These are phyloP conservation scores for Monosporozyma aquatica DNA, from an alignment of 805 yeast species.

Conservation along the genomic window DNA sequence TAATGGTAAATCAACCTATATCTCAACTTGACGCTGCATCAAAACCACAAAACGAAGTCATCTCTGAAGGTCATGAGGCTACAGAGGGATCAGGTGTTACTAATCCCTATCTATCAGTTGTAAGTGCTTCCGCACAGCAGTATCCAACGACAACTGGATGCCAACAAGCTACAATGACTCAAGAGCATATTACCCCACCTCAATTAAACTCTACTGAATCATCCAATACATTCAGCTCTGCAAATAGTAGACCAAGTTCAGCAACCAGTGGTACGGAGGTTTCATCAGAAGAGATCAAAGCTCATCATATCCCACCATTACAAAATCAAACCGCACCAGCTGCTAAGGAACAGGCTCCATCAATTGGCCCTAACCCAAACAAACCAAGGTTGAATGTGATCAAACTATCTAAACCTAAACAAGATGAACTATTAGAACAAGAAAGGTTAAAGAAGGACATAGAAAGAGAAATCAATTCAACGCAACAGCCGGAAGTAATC, in stretches of 20 bases:
- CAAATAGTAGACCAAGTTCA: slow-evolving; percentile 2
- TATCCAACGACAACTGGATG: neutral
- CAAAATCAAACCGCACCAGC: no score
- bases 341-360: neutral
- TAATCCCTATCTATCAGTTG: no score
- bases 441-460: slow-evolving; percentile 6
- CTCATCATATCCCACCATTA: neutral
- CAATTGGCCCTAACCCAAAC: neutral
- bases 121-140: no score
- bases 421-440: slow-evolving; percentile 14
- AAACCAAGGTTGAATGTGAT: slow-evolving; percentile 18
- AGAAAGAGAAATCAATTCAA: slow-evolving; percentile 5
- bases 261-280: neutral
- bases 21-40: neutral
- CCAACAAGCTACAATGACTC: neutral
- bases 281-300: neutral
- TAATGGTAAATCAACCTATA: neutral
- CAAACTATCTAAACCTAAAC: slow-evolving; percentile 22
- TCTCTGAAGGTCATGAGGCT: no score
- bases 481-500: slow-evolving; percentile 6
- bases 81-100: no score
- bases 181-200: slow-evolving; percentile 1
- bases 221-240: neutral
- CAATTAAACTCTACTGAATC: neutral
- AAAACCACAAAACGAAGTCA: neutral